Base-by-base conservation (phyloP, 192 early-diverging fungal genomes). In the Podochytrium sp. region DNA sequence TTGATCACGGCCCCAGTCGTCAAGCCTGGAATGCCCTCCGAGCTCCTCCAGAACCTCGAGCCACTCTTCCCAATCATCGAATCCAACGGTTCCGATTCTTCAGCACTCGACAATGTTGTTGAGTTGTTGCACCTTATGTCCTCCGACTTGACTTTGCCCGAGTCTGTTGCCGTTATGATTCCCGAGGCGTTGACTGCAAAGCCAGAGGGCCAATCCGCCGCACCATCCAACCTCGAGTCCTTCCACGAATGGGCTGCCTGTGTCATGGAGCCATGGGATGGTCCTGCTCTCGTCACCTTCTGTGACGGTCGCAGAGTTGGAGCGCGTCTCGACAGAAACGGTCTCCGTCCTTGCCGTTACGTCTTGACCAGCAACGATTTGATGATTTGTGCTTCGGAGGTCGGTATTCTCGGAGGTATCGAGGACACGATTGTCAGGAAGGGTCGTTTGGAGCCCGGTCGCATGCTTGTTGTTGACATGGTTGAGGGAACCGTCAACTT, bases 191-290 rank as follows among this genome's bases (percentile, higher is more conserved):
- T 93, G 80, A 92, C 96, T 77, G 80, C 85, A 41, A 79, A 80
- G 60, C 95, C 96, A 90, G 91, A 90, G 61, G 85, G 91, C 14
- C 92, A 92, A 47, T n/a, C 20, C 23, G 27, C 39, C 23, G 33
- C 37, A 30, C 52, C 49, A 37, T 27, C n/a, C 53, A 18, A n/a
- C 39, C 95, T 95, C 84, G 87, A 91, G 43, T 92, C 94, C 20
- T 99, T 97, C 82, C 98, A 99, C 81, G 90, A 95, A 80, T 99
- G 97, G 97, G 95, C 95, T 56, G 93, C 96, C 35, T 93, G 91
- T 80, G 80, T 99, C 43, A 98, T 98, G 96, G 97, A 99, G 81
- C 93, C 96, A 18, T 99, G 95, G 91, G 97, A 99, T 79, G 97
- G 97, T 27, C 97, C 97, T 20, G 97, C 97, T 14, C 83, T 99